Base-by-base conservation (phyloP, 768 basidiomycete species). In the Tricholoma terreum region DNA sequence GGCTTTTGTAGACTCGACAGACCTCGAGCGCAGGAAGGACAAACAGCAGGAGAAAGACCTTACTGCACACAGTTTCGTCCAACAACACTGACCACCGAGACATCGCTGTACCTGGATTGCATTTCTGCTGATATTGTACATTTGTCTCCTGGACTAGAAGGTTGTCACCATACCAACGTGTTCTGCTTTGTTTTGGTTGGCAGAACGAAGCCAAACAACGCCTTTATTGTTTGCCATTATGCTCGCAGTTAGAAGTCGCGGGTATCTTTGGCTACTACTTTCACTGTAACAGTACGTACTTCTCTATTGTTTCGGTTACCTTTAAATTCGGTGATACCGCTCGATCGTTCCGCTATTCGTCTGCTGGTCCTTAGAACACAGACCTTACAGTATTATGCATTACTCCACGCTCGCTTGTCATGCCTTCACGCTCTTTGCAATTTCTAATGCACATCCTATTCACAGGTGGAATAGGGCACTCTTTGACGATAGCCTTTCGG, bases 61-160 rank as follows among this genome's bases (percentile, higher is more conserved):
- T 67, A 17, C 66, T 63, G 58, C 68, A 72, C 38, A 71, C 61
- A 17, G 71, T 72, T 46, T 67, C 68, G 30, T 66, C 30, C 42
- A 65, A 48, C n/a, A 69, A 30, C 24, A 66, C 53, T 56, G 56
- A 19, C 50, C 11, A 22, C 49, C 11, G 45, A n/a, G 14, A 7
- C 46, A 49, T 49, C n/a, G 17, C 33, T 59, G 58, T 34, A 30
- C 30, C 14, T 33, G 22, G 42, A 45, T 12, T 43, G 27, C n/a
- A 19, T 21, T 6, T 14, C 31, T 33, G 40, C 9, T 53, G 36
- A 54, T 31, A 24, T 33, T 55, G 35, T 27, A 27, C 24, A 2
- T 27, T 27, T 27, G 24, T 27, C 3, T 27, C 24, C 24, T 27
- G 24, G 24, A 27, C 24, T 27, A 27, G 24, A 27, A 27, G 24